Percentiles rank a stretch among this genome's conserved stretches.
These are phyloP conservation scores for Claviceps maximensis DNA, from an alignment of 2,329 filamentous ascomycete genomes.

Conservation along the genomic window DNA sequence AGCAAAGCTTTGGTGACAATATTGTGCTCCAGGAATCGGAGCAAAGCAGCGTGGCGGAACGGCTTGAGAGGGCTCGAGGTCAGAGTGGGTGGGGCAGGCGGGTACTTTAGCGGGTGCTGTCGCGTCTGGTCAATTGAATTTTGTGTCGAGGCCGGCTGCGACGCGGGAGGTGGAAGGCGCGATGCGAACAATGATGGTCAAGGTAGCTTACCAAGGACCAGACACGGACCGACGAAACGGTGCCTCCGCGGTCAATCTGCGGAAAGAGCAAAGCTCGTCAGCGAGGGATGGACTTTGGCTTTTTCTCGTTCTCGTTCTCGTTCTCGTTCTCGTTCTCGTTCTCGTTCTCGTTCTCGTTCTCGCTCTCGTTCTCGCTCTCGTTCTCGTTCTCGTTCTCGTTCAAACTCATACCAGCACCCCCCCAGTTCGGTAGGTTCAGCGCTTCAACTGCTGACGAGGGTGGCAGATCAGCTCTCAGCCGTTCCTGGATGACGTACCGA, in stretches of 20 bases:
- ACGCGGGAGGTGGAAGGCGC: not conserved
- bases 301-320: not conserved
- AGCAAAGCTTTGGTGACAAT: not conserved
- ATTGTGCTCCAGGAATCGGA: not conserved
- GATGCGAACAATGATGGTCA: not conserved
- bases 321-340: not conserved
- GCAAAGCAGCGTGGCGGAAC: too few relatives aligned
- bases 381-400: not conserved
- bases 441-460: not conserved
- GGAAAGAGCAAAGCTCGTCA: not conserved
- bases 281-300: too few relatives aligned
- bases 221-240: not conserved
- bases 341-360: not conserved
- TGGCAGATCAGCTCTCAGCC: not conserved
- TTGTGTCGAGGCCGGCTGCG: too few relatives aligned
- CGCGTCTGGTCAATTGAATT: not conserved
- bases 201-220: too few relatives aligned
- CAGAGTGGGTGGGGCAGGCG: not conserved
- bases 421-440: not conserved
- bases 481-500: slow-evolving; percentile 3
- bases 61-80: not conserved
- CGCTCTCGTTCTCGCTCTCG: too few relatives aligned
- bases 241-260: not conserved
- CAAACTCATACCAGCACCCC: not conserved
- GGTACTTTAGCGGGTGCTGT: not conserved